Conservation (phyloP, 805 yeast species). For the Teunomyces atbi region DNA sequence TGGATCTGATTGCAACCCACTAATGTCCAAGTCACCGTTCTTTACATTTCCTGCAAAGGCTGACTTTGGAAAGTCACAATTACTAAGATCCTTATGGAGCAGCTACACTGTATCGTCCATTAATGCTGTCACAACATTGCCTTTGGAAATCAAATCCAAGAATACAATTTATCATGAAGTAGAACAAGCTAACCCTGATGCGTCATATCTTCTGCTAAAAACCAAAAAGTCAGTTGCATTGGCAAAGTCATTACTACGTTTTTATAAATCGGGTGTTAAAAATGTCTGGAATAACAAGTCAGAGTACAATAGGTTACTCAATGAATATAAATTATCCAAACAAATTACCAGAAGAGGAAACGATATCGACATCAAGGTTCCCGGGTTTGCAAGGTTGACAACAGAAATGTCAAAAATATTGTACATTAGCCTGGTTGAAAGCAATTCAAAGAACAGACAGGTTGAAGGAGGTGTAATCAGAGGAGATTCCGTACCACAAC, state of each 20-base stretch:
- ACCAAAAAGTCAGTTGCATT: slow-evolving; percentile 42
- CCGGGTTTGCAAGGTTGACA: slow-evolving; percentile 35
- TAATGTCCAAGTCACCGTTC: slow-evolving; percentile 2
- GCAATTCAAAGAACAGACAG: slow-evolving; percentile 18
- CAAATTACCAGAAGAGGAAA: slow-evolving; percentile 22
- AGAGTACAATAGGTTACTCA: slow-evolving; percentile 15
- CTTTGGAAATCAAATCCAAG: slow-evolving; percentile 26
- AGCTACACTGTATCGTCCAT: slow-evolving; percentile 10
- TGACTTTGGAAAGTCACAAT: slow-evolving; percentile 13
- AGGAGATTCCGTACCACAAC: slow-evolving; percentile 9
- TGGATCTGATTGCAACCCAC: not conserved
- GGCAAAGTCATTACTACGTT: slow-evolving; percentile 45
- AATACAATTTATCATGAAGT: slow-evolving; percentile 25
- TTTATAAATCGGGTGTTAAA: slow-evolving; percentile 58
- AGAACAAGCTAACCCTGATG: slow-evolving; percentile 16
- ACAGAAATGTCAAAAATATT: slow-evolving; percentile 33
- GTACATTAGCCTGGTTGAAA: slow-evolving; percentile 39
- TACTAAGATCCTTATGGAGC: slow-evolving; percentile 17
- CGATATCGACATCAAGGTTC: slow-evolving; percentile 25
- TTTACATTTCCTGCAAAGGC: not conserved
- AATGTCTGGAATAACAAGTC: slow-evolving; percentile 50
- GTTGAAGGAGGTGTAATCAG: slow-evolving; percentile 17
- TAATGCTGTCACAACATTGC: slow-evolving; percentile 32
- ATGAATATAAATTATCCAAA: slow-evolving; percentile 18
- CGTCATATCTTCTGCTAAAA: slow-evolving; percentile 16